A percentile compares a stretch with the other conserved stretches of the same genome.
These are phyloP conservation scores for Clitopilus hobsonii DNA, from an alignment of 768 basidiomycete species.

Conservation along the genomic window DNA sequence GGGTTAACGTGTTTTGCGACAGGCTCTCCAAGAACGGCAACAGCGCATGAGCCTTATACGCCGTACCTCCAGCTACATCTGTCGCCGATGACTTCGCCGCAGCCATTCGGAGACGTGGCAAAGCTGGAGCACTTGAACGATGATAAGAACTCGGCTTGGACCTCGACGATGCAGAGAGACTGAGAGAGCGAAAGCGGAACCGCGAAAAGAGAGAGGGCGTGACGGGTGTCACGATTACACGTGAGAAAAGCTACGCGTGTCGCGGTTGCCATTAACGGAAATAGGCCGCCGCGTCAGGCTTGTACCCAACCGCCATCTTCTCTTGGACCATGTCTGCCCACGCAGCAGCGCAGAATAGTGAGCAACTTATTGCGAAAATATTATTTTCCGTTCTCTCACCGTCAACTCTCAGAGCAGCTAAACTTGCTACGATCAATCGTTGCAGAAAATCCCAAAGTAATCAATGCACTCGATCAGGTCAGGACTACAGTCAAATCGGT, in stretches of 20 bases:
- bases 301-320: not conserved
- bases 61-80: not conserved
- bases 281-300: slow-evolving; percentile 28
- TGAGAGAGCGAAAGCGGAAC: not conserved
- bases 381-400: not conserved
- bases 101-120: too few relatives aligned
- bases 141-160: too few relatives aligned
- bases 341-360: slow-evolving; percentile 67
- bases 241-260: slow-evolving; percentile 11
- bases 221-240: slow-evolving; percentile 18
- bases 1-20: slow-evolving; percentile 69
- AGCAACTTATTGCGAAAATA: slow-evolving; percentile 7
- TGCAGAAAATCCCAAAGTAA: slow-evolving; percentile 52
- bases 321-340: slow-evolving; percentile 43
- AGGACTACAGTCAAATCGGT: slow-evolving; percentile 6
- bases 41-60: slow-evolving; percentile 46
- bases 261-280: not conserved
- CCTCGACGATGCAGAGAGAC: too few relatives aligned
- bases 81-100: not conserved
- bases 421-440: slow-evolving; percentile 65
- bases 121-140: too few relatives aligned
- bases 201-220: slow-evolving; percentile 3
- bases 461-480: slow-evolving; percentile 65
- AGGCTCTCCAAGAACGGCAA: slow-evolving; percentile 80
- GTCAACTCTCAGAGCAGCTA: slow-evolving; percentile 52